phyloP scores from a whole-genome alignment of 306 rosid species.

The Vigna reflexopilosa region DNA sequence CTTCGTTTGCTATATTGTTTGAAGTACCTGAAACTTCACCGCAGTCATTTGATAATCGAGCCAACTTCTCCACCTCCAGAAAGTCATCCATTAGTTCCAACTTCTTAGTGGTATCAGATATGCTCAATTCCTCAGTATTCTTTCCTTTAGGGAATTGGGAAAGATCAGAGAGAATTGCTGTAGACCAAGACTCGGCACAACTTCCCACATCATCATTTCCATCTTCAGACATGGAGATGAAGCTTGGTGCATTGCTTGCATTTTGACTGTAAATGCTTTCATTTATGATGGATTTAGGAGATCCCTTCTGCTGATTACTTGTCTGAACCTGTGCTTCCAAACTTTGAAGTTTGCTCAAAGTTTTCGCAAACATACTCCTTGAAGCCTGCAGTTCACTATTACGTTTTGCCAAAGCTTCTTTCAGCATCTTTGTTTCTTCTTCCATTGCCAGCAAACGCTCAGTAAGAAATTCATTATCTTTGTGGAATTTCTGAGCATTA shows the following conservation, averaged over 20 bases:
- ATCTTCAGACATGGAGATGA: constrained; percentile 91
- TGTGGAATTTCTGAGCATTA: constrained; percentile 81
- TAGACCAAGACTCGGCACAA: constrained; percentile 82
- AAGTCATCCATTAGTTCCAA: constrained; percentile 98
- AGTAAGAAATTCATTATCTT: constrained; percentile 93
- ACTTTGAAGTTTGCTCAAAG: constrained; percentile 81
- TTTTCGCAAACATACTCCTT: constrained; percentile 90
- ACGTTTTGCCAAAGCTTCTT: constrained; percentile 97
- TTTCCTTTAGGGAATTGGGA: constrained; percentile 70
- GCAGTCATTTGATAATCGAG: constrained; percentile 72
- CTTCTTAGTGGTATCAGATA: constrained; percentile 67
- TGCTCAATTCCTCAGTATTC: constrained; percentile 60
- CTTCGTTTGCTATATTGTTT: constrained; percentile 52
- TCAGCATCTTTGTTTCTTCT: constrained; percentile 98
- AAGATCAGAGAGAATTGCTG: constrained; percentile 63
- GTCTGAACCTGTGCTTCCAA: constrained; percentile 76
- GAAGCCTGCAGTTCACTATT: constrained; percentile 94
- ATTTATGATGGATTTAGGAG: constrained; percentile 72
- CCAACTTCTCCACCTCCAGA: constrained; percentile 97
- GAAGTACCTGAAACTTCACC: constrained; percentile 57
- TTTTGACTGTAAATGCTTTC: constrained; percentile 75
- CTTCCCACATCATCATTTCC: constrained; percentile 83
- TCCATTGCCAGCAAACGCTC: constrained; percentile 84
- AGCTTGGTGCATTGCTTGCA: constrained; percentile 82
- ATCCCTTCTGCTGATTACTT: constrained; percentile 72